Evolutionary conservation across 257 asterid genomes (phyloP), one percentile per base, ranked within the genome.

Genomic region (Fraxinus excelsior): DNA sequence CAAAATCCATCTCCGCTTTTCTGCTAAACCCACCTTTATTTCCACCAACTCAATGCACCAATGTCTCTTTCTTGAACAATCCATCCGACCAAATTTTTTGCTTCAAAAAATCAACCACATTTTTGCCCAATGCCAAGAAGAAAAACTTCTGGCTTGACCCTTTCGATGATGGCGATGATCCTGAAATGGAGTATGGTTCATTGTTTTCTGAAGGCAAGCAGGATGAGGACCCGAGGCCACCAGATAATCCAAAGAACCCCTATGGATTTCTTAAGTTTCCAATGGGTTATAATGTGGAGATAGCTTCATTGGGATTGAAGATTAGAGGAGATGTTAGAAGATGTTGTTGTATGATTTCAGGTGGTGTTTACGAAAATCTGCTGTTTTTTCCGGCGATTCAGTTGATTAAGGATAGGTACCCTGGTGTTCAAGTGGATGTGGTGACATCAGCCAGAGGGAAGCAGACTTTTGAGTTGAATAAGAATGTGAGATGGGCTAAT

Each of bases 181-280:
- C 95, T 1, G 91, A 90, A 0, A 89, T 89, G 95, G 96, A 94
- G 69, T 94, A 86, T 46, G 94, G 95, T 7, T 62, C 90, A 0
- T 1, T 87, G 51, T 91, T 79, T 64, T 3, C 94, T 7, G 98
- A 93, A 0, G 98, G 98, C 0, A 91, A 91, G 82, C 96, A 94
- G 28, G 97, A 91, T 0, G 97, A 93, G 81, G 97, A 93, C 23
- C 88, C 93, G 13, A 74, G 97, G 35, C 96, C 92, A 1, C 98
- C 98, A 5, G 97, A 91, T 9, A 83, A 89, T 83, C 97, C 97
- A 0, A 84, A 73, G 3, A 94, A 88, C 74, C 91, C 98, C 0
- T 91, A 92, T 40, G 98, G 98, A 9, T 92, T 94, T 74, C 88
- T 94, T 76, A 94, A 94, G 83, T 92, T 94, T 60, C 97, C 97